phyloP scores from a whole-genome alignment of 2,329 filamentous ascomycete genomes.

The Colletotrichum noveboracense region DNA sequence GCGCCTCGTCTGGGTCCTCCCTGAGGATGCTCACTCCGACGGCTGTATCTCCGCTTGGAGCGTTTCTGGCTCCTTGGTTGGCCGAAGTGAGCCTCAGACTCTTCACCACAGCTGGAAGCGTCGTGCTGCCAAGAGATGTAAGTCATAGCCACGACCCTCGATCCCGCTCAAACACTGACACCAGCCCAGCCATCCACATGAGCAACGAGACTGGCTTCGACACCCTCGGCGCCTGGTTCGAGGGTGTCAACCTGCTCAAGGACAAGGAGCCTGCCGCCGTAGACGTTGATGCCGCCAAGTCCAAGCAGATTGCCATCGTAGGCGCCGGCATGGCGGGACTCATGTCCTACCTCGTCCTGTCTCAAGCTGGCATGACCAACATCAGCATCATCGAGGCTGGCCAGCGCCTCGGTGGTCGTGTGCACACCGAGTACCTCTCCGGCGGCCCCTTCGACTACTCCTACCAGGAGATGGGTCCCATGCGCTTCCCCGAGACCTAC shows the following conservation, averaged over 20 bases:
- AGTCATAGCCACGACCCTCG: neutral
- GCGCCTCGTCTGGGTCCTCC: conserved; percentile 29
- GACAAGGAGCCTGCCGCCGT: conserved; percentile 57
- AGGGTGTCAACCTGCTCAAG: conserved; percentile 64
- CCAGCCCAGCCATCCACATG: conserved; percentile 45
- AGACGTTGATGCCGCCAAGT: conserved; percentile 59
- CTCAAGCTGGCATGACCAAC: conserved; percentile 60
- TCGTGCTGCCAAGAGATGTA: conserved; percentile 21
- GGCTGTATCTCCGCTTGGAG: conserved; percentile 48
- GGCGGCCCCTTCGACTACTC: conserved; percentile 66
- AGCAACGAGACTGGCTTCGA: conserved; percentile 55
- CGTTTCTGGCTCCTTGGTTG: conserved; percentile 32
- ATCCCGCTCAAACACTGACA: conserved; percentile 22
- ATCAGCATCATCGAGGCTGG: conserved; percentile 67
- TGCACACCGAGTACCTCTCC: conserved; percentile 67
- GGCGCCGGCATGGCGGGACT: conserved; percentile 71
- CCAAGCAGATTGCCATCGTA: conserved; percentile 65
- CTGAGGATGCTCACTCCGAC: conserved; percentile 25
- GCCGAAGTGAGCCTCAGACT: conserved; percentile 38
- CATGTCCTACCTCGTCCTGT: conserved; percentile 60
- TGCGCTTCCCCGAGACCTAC: conserved; percentile 65
- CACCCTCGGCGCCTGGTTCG: conserved; percentile 65
- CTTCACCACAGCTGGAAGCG: conserved; percentile 31
- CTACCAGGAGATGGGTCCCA: conserved; percentile 71
- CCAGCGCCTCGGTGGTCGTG: conserved; percentile 65